phyloP scores from a whole-genome alignment of 805 yeast species.

The Aciculoconidium aculeatum region DNA sequence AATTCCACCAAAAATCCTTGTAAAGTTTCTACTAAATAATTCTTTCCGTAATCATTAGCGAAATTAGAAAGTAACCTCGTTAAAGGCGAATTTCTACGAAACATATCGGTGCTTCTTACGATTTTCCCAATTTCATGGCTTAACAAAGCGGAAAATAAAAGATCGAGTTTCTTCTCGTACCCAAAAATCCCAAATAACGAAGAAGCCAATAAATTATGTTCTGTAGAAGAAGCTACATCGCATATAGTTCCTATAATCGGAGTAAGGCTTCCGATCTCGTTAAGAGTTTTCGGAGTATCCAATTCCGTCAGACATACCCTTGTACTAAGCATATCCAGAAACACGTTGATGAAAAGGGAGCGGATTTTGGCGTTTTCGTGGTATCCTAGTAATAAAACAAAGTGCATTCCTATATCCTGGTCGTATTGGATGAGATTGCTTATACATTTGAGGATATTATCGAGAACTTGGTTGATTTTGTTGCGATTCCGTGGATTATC shows the following conservation, averaged over 20 bases:
- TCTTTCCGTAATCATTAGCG: slow-evolving; percentile 61
- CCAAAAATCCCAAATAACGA: slow-evolving; percentile 54
- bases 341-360: slow-evolving; percentile 70
- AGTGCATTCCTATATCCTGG: slow-evolving; percentile 69
- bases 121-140: slow-evolving; percentile 58
- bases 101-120: slow-evolving; percentile 60
- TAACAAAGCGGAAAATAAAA: slow-evolving; percentile 50
- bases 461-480: slow-evolving; percentile 51
- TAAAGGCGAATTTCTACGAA: slow-evolving; percentile 77
- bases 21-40: slow-evolving; percentile 49
- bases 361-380: slow-evolving; percentile 62
- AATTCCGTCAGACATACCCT: slow-evolving; percentile 21
- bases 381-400: slow-evolving; percentile 74
- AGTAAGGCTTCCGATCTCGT: slow-evolving; percentile 12
- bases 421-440: slow-evolving; percentile 68
- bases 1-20: slow-evolving; percentile 54
- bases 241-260: slow-evolving; percentile 46
- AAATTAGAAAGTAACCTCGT: slow-evolving; percentile 69
- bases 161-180: slow-evolving; percentile 27
- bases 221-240: slow-evolving; percentile 58
- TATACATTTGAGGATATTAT: slow-evolving; percentile 58
- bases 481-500: slow-evolving; percentile 34
- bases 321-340: slow-evolving; percentile 54
- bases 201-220: slow-evolving; percentile 65
- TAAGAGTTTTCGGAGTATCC: slow-evolving; percentile 1